Percentiles rank a stretch among this genome's conserved stretches.
These are phyloP conservation scores for Neofusicoccum umdonicola DNA, from an alignment of 2,329 filamentous ascomycete species.

Conservation along the genomic window DNA sequence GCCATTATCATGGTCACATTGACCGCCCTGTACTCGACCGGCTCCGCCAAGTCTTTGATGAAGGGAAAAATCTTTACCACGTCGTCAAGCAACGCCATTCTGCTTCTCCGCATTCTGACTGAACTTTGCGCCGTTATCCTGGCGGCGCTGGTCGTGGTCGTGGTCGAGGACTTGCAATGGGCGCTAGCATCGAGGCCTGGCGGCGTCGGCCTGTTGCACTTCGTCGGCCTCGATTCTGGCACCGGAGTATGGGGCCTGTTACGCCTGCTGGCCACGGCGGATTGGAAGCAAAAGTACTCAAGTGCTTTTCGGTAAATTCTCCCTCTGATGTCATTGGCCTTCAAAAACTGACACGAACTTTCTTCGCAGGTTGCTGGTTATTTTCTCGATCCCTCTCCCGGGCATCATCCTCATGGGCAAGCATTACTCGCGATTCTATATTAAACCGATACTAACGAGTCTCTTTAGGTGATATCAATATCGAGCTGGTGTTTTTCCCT, in stretches of 20 bases:
- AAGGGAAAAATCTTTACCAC: background rate
- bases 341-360: background rate
- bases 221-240: constrained; percentile 1
- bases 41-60: constrained; percentile 8
- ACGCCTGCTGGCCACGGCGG: background rate
- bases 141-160: background rate
- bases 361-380: background rate
- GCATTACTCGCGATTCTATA: background rate
- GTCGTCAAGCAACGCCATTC: background rate
- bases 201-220: constrained; percentile 1
- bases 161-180: constrained; percentile 13
- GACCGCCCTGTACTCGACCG: constrained; percentile 7
- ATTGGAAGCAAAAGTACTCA: constrained; percentile 9
- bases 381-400: background rate
- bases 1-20: background rate
- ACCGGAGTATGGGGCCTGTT: constrained; percentile 7
- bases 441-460: background rate
- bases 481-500: constrained; percentile 9
- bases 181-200: constrained; percentile 1
- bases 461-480: background rate
- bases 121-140: constrained; percentile 6
- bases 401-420: constrained; percentile 10
- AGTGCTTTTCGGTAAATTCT: background rate
- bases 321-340: too few relatives aligned
- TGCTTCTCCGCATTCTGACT: constrained; percentile 13